These are phyloP conservation scores for Salix exigua DNA, from an alignment of 345 rosid species.

Conservation along the genomic window DNA sequence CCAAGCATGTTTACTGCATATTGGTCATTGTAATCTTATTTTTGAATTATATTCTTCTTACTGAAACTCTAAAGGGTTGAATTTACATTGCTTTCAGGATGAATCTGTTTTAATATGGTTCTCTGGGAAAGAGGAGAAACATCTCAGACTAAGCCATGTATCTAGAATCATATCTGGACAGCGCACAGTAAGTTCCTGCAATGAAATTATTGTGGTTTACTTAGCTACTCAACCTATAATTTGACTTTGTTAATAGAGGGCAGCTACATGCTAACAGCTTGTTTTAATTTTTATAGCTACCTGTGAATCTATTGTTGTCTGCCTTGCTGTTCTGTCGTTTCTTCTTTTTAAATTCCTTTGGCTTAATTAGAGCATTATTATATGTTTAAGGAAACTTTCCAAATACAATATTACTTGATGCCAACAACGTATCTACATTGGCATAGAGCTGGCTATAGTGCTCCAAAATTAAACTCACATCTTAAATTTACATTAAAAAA, in stretches of 20 bases:
- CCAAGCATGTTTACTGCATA: background rate
- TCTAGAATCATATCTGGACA: conserved; percentile 92
- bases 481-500: background rate
- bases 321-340: background rate
- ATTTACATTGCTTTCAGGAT: conserved; percentile 58
- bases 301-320: background rate
- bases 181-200: conserved; percentile 77
- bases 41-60: background rate
- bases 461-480: background rate
- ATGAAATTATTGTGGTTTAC: background rate
- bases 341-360: background rate
- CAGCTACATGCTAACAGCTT: background rate
- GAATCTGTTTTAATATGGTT: conserved; percentile 96
- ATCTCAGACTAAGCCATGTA: conserved; percentile 80
- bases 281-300: background rate
- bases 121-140: conserved; percentile 90
- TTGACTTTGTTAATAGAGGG: background rate
- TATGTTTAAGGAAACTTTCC: background rate
- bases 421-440: background rate
- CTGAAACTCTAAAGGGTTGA: conserved; percentile 7
- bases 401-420: background rate
- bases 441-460: background rate
- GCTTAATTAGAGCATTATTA: background rate
- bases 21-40: background rate
- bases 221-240: background rate